Base-by-base conservation (phyloP, 768 basidiomycete genomes). In the Termitomyces sp. region DNA sequence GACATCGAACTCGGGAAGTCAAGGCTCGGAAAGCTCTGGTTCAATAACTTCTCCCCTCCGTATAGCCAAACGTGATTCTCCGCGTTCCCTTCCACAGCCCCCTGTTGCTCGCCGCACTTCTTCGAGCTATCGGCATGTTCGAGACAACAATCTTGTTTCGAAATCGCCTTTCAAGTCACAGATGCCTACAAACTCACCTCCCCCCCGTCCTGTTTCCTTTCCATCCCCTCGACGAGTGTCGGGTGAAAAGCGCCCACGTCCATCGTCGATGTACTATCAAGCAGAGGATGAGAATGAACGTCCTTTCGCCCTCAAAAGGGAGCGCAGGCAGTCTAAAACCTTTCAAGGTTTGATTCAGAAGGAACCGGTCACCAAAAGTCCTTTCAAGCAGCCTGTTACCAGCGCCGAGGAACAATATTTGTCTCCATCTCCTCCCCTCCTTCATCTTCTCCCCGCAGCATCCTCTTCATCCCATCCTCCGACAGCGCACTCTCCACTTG, bases 121-220 rank as follows among this genome's bases (percentile, higher is more conserved):
- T 8, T 86, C 84, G 41, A 91, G 89, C 70, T 93, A 87, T 73
- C 86, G 82, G 62, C 90, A 90, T 70, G 80, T 92, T 61, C 81
- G 80, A 64, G 86, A 76, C 63, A 90, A 85, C 68, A 85, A 87
- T 66, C 85, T 92, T 55, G 92, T 94, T 17, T 85, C 87, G 29
- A 92, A 92, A 63, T 94, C 92, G 11, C 91, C 91, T 10, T 94
- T 94, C 76, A 89, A 88, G 64, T 82, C 82, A 2, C 82, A 84
- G 59, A 76, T 82, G 25, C 77, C 83, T 47, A 75, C 77, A n/a
- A 76, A 82, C 32, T 70, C 79, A n/a, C 69, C 76, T 19, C 61
- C 67, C 19, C 61, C 73, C 31, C 63, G 72, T 25, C 62, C 73
- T 12, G 63, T 75, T 34, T 55, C 68, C 1, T 73, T 73, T 62